Conservation (phyloP, 805 yeast genomes). For the Yamadazyma philogaea region DNA sequence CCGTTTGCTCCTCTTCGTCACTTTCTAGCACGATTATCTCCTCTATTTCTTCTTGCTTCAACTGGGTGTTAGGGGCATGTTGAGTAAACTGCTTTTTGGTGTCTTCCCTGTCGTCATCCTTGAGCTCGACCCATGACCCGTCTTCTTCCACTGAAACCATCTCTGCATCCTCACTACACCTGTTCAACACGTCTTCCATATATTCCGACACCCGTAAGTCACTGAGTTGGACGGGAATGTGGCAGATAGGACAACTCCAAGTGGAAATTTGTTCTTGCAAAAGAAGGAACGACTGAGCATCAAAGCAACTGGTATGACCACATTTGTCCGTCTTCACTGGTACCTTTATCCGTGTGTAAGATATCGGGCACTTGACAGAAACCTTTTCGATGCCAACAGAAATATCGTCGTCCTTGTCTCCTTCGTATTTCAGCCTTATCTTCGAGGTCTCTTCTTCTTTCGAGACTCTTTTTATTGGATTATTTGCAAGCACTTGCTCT, state of each 20-base stretch:
- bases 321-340: slow-evolving; percentile 76
- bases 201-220: slow-evolving; percentile 75
- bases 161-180: slow-evolving; percentile 55
- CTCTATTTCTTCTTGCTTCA: slow-evolving; percentile 1
- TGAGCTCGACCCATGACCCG: slow-evolving; percentile 59
- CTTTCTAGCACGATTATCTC: slow-evolving; percentile 8
- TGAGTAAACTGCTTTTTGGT: neutral
- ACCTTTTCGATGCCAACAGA: slow-evolving; percentile 63
- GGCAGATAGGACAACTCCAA: slow-evolving; percentile 89
- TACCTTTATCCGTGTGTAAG: slow-evolving; percentile 61
- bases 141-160: slow-evolving; percentile 64
- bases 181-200: slow-evolving; percentile 55
- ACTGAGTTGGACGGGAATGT: slow-evolving; percentile 45
- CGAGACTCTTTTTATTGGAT: slow-evolving; percentile 15
- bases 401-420: slow-evolving; percentile 51
- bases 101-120: slow-evolving; percentile 3
- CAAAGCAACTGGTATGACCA: slow-evolving; percentile 85
- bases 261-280: slow-evolving; percentile 77
- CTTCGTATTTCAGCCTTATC: slow-evolving; percentile 29
- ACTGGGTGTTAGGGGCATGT: neutral
- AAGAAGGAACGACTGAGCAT: slow-evolving; percentile 67
- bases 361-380: slow-evolving; percentile 75
- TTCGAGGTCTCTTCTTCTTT: slow-evolving; percentile 54
- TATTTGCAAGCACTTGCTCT: neutral
- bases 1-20: slow-evolving; percentile 5